Base-by-base conservation (phyloP, 768 basidiomycete genomes). In the Hortiboletus campestris region DNA sequence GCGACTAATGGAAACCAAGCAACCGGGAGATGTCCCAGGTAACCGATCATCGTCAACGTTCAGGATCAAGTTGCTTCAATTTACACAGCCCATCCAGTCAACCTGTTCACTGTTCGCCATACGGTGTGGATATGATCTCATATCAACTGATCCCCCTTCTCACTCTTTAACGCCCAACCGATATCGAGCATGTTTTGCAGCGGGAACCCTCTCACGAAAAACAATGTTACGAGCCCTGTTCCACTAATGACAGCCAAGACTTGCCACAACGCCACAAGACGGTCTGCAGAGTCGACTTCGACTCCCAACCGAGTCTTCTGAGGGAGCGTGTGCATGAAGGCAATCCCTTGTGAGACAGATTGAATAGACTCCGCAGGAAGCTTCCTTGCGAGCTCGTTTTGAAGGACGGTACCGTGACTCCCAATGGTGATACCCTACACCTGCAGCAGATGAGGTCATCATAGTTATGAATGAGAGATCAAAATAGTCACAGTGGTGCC, bases 351-450 rank as follows among this genome's bases (percentile, higher is more conserved):
- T 0, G 74, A 72, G 57, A 79, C 66, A 29, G 67, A 63, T 1
- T 62, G 45, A 6, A 71, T 31, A 55, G 80, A 80, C 0, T 59
- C 67, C 0, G 47, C 42, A 0, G 83, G 81, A 0, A 84, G 75
- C 4, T 63, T 62, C 35, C 63, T 67, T 10, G 62, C 63, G 14
- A 85, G 75, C 50, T 76, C 55, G 62, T 82, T 85, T 58, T 81
- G 78, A 2, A 84, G 70, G 39, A 84, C 72, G 0, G 77, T 74
- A 9, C 73, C n/a, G n/a, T n/a, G n/a, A n/a, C n/a, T 70, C 6
- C 78, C 76, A 50, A 84, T 73, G 0, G 77, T 71, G 46, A 83
- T 68, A 5, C 82, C 83, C 76, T 80, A 80, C 7, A 71, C 70
- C 75, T 82, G 65, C 6, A 1, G 36, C 14, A 8, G 10, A 25